Conservation (phyloP, 345 rosid species). For the Brassica cretica region DNA sequence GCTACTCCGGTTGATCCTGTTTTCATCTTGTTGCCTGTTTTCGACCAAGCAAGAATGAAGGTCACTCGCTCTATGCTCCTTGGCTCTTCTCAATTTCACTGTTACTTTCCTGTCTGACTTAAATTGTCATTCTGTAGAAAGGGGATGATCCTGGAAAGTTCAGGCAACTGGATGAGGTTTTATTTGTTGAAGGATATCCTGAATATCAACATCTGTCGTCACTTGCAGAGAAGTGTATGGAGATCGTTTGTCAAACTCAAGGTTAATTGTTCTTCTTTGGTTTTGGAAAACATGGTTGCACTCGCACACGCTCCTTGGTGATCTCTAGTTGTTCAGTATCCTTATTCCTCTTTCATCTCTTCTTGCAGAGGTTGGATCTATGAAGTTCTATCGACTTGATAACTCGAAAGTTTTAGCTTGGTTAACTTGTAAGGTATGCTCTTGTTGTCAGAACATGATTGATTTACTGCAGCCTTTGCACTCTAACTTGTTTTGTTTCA, state of each 20-base stretch:
- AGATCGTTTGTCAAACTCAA: slow-evolving; percentile 79
- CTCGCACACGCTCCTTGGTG: not conserved
- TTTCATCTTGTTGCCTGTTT: slow-evolving; percentile 74
- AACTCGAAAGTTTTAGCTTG: slow-evolving; percentile 78
- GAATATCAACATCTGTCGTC: slow-evolving; percentile 62
- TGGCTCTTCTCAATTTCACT: not conserved
- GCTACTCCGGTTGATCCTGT: slow-evolving; percentile 89
- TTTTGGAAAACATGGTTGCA: not conserved
- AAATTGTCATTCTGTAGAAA: slow-evolving; percentile 52
- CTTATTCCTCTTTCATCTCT: slow-evolving; percentile 19
- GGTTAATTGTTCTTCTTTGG: slow-evolving; percentile 44
- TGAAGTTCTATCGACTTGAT: slow-evolving; percentile 78
- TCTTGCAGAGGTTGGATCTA: slow-evolving; percentile 71
- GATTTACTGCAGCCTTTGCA: not conserved
- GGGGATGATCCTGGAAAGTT: slow-evolving; percentile 79
- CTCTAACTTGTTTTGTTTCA: slow-evolving; percentile 9
- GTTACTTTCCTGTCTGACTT: not conserved
- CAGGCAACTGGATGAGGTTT: slow-evolving; percentile 82
- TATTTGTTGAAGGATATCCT: slow-evolving; percentile 64
- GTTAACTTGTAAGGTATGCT: slow-evolving; percentile 70
- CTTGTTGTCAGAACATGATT: slow-evolving; percentile 12
- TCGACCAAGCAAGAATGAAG: slow-evolving; percentile 91
- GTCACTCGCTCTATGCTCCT: slow-evolving; percentile 42
- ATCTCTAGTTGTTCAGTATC: slow-evolving; percentile 1
- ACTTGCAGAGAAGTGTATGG: slow-evolving; percentile 74